Conservation (phyloP, 1,284 basidiomycete genomes). For the Mycosarcoma maydis region DNA sequence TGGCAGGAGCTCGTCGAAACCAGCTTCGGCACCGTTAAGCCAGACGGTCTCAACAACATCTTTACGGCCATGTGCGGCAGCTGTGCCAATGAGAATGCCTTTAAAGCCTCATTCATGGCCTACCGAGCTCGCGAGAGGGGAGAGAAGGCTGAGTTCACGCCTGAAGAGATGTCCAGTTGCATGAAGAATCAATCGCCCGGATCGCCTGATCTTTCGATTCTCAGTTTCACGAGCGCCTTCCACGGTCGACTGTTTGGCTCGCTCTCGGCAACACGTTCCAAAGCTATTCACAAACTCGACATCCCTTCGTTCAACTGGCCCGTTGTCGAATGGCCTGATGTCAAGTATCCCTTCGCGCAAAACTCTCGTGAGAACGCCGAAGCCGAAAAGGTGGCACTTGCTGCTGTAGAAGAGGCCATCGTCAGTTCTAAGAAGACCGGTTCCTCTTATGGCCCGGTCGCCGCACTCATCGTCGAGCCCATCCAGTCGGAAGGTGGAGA, state of each 20-base stretch:
- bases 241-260: slow-evolving; percentile 64
- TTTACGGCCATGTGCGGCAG: slow-evolving; percentile 67
- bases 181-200: slow-evolving; percentile 72
- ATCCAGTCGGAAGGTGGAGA: slow-evolving; percentile 73
- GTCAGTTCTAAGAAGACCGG: slow-evolving; percentile 64
- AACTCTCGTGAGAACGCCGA: slow-evolving; percentile 68
- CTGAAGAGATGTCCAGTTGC: slow-evolving; percentile 66
- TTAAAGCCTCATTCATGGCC: slow-evolving; percentile 72
- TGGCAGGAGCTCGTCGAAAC: slow-evolving; percentile 70
- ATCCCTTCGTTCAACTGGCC: slow-evolving; percentile 73
- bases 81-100: slow-evolving; percentile 69
- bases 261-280: slow-evolving; percentile 70
- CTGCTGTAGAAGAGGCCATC: slow-evolving; percentile 68
- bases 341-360: slow-evolving; percentile 71
- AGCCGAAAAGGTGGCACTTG: slow-evolving; percentile 67
- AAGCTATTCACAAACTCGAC: slow-evolving; percentile 71
- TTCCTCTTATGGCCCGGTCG: slow-evolving; percentile 68
- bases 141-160: slow-evolving; percentile 41
- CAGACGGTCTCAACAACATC: slow-evolving; percentile 70
- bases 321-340: slow-evolving; percentile 70
- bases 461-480: slow-evolving; percentile 72
- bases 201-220: slow-evolving; percentile 69
- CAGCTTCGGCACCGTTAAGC: slow-evolving; percentile 70
- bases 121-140: slow-evolving; percentile 68
- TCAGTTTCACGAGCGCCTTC: slow-evolving; percentile 70